A percentile compares a stretch with the other conserved stretches of the same genome.
Conservation (phyloP, 1,284 basidiomycete species). For the Sanghuangporus baumii region DNA sequence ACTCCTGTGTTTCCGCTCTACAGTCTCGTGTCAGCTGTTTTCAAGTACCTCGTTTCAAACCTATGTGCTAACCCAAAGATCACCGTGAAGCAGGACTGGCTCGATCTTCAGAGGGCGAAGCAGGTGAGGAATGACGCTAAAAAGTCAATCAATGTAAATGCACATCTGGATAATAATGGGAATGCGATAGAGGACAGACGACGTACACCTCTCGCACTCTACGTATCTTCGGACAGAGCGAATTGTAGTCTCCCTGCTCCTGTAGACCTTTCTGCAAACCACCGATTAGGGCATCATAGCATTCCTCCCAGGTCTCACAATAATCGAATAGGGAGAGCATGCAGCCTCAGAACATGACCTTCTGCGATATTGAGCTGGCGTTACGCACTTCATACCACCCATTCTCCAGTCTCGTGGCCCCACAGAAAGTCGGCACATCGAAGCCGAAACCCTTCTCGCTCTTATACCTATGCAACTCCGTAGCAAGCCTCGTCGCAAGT, state of each 20-base stretch:
- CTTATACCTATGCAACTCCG: slow-evolving; percentile 54
- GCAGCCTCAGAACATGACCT: background rate
- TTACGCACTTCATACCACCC: slow-evolving; percentile 46
- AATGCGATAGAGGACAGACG: background rate
- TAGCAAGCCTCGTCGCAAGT: slow-evolving; percentile 60
- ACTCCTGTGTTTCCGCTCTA: slow-evolving; percentile 72
- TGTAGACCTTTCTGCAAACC: slow-evolving; percentile 57
- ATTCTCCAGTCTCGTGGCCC: slow-evolving; percentile 70
- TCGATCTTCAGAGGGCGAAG: slow-evolving; percentile 55
- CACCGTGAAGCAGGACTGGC: slow-evolving; percentile 81
- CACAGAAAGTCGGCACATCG: slow-evolving; percentile 74
- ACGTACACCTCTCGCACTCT: slow-evolving; percentile 54
- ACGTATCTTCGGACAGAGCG: slow-evolving; percentile 51
- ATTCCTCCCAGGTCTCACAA: slow-evolving; percentile 59
- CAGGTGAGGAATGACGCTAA: slow-evolving; percentile 72
- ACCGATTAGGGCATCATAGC: slow-evolving; percentile 63
- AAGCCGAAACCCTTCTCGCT: slow-evolving; percentile 68
- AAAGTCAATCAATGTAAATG: background rate
- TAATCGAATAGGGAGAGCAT: background rate
- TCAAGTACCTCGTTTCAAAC: too few species aligned
- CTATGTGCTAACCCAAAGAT: slow-evolving; percentile 64
- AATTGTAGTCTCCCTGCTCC: slow-evolving; percentile 37
- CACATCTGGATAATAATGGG: background rate
- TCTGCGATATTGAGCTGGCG: background rate
- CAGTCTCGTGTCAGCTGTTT: too few species aligned